Evolutionary conservation across 495 filamentous ascomycete species (phyloP).

Genomic region (Penicillium macrosclerotiorum): DNA sequence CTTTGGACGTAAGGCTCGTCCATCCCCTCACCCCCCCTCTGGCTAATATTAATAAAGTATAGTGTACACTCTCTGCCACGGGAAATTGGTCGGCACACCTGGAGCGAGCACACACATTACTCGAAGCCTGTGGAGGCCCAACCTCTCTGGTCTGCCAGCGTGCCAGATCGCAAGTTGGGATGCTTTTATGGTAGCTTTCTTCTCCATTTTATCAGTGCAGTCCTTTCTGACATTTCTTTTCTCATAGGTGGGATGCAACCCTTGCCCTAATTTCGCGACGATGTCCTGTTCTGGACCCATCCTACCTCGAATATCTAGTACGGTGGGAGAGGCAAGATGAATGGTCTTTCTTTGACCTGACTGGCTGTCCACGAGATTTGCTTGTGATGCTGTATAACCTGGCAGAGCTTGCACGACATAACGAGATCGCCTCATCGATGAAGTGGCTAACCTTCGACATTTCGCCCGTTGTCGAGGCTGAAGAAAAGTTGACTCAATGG

Average conservation of each 20-base stretch:
- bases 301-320: slow-evolving; percentile 15
- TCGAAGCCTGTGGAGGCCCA: slow-evolving; percentile 12
- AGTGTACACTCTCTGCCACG: slow-evolving; percentile 17
- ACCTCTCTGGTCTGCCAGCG: slow-evolving; percentile 2
- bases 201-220: not conserved
- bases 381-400: slow-evolving; percentile 19
- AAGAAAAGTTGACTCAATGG: slow-evolving; percentile 11
- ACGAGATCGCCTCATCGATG: slow-evolving; percentile 22
- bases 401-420: slow-evolving; percentile 18
- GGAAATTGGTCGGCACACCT: slow-evolving; percentile 15
- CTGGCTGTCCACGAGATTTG: slow-evolving; percentile 23
- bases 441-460: slow-evolving; percentile 26
- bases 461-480: slow-evolving; percentile 15
- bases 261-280: slow-evolving; percentile 25
- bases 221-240: not conserved
- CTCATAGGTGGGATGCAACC: slow-evolving; percentile 32
- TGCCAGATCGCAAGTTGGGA: slow-evolving; percentile 22
- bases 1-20: slow-evolving; percentile 15
- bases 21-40: not conserved
- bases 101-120: slow-evolving; percentile 7
- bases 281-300: slow-evolving; percentile 17
- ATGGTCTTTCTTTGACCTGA: slow-evolving; percentile 30
- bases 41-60: not conserved
- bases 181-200: slow-evolving; percentile 25
- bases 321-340: slow-evolving; percentile 11